Conservation (phyloP, 2,329 filamentous ascomycete species). For the Pseudogymnoascus sp. region DNA sequence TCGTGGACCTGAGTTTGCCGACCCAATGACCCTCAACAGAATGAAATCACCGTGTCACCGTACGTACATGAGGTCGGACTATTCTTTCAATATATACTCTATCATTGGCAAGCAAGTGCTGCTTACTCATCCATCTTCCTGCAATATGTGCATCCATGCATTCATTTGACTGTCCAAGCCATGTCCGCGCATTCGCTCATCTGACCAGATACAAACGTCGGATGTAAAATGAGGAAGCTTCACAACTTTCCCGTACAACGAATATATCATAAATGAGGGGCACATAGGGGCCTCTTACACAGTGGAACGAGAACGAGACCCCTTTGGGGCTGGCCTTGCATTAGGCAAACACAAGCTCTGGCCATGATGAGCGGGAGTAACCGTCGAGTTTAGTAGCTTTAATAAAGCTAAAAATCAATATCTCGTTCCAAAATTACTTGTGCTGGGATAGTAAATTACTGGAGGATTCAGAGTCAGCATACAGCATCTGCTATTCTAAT, state of each 20-base stretch:
- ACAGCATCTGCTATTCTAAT: neutral
- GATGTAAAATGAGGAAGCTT: slow-evolving; percentile 1
- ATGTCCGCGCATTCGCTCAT: neutral
- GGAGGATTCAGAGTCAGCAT: neutral
- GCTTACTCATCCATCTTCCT: neutral
- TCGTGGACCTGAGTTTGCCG: neutral
- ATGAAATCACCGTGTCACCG: neutral
- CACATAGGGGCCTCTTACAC: neutral
- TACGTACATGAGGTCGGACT: neutral
- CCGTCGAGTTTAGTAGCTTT: neutral
- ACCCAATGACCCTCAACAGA: neutral
- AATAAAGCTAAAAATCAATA: neutral
- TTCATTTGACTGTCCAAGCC: neutral
- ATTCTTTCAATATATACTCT: neutral
- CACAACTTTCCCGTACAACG: slow-evolving; percentile 3
- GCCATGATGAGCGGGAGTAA: neutral
- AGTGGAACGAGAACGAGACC: slow-evolving; percentile 1
- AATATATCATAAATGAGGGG: slow-evolving; percentile 1
- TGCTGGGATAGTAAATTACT: neutral
- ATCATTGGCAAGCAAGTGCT: neutral
- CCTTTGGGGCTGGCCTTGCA: neutral
- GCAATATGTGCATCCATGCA: neutral
- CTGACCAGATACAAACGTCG: neutral
- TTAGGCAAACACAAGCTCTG: neutral
- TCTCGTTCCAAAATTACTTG: neutral